Base-by-base conservation (phyloP, 1,139 yeast species). In the Pichia inconspicua region DNA sequence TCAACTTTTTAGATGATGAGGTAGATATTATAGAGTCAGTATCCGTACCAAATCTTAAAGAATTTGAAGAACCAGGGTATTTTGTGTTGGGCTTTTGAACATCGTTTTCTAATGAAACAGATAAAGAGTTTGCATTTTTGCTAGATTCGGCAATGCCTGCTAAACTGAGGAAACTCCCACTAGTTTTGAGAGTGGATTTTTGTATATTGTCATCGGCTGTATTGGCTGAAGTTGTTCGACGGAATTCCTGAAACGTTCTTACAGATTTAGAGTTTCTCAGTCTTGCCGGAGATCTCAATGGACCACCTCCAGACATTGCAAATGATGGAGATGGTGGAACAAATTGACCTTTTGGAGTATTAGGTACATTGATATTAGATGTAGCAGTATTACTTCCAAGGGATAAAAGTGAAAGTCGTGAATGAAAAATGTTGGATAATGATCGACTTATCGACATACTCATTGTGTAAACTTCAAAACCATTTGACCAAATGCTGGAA, bases 131-230 rank as follows among this genome's bases (percentile, higher is more conserved):
- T 11, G 45, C 15, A 15, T 32, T 36, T 4, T 9, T 25, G 11
- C 17, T 17, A 12, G 14, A 19, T 25, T 41, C 32, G 2, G 48
- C 12, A 30, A 38, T 25, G 25, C 47, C 48, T n/a, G 52, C 39
- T 28, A 48, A 35, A 44, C 48, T 44, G n/a, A 95, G 0, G 81
- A 89, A 9, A 90, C 98, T 0, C 90, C 97, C 0, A 92, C 92
- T 6, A 68, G 90, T 54, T 90, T 25, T 44, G 2, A 41, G 10
- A n/a, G 22, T 28, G 10, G 22, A 8, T 31, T 19, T n/a, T 14
- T 30, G 14, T 4, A 28, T n/a, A 28, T 17, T 36, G 1, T 22
- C 31, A 5, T 27, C 14, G n/a, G n/a, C n/a, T n/a, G n/a, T n/a
- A n/a, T n/a, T n/a, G n/a, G n/a, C n/a, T n/a, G n/a, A n/a, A 12